These are phyloP conservation scores for Microsporum ferrugineum DNA, from an alignment of 2,329 filamentous ascomycete species.

Conservation along the genomic window DNA sequence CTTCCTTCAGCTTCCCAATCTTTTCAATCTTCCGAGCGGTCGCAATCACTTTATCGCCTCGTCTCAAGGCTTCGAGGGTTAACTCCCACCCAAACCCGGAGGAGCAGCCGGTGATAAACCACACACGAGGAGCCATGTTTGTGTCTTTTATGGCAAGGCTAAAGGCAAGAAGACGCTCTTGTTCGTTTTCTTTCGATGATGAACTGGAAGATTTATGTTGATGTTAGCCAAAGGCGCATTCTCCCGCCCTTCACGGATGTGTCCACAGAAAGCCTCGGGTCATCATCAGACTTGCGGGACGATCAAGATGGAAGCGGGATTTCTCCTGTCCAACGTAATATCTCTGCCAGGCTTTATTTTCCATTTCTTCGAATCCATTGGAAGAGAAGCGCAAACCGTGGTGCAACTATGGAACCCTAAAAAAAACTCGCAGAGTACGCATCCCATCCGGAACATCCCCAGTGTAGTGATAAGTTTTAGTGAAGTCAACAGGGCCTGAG, in stretches of 20 bases:
- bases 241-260: neutral
- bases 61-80: constrained; percentile 18
- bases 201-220: neutral
- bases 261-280: neutral
- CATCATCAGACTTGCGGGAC: neutral
- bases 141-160: neutral
- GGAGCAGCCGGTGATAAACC: constrained; percentile 29
- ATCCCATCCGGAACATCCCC: neutral
- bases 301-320: neutral
- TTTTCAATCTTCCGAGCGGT: constrained; percentile 23
- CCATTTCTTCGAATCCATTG: neutral
- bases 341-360: neutral
- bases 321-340: neutral
- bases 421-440: neutral
- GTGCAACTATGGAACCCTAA: constrained; percentile 1
- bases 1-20: constrained; percentile 19
- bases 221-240: neutral
- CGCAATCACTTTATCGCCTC: constrained; percentile 28
- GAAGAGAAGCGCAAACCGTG: neutral
- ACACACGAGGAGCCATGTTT: constrained; percentile 19
- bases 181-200: neutral
- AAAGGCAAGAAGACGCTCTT: neutral
- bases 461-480: neutral
- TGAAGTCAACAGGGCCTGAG: neutral
- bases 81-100: constrained; percentile 26